Evolutionary conservation across 768 basidiomycete genomes (phyloP).

Genomic region (Pholiota microspora): DNA sequence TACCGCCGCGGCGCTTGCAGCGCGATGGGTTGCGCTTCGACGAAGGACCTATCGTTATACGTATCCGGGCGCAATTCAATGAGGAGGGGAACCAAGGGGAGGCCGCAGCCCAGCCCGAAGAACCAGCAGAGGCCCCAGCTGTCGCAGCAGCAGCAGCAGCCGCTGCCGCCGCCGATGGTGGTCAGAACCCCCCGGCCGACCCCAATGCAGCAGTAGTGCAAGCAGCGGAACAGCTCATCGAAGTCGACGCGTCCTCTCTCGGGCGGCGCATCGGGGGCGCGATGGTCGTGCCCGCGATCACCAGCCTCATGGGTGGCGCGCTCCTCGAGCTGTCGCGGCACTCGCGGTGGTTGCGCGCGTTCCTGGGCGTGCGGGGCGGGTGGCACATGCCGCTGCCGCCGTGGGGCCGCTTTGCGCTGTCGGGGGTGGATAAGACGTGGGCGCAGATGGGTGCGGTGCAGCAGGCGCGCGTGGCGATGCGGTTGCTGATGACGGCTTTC

Average conservation of each 20-base stretch:
- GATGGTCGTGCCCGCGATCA: slow-evolving; percentile 63
- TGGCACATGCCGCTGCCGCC: slow-evolving; percentile 18
- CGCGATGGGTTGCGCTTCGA: slow-evolving; percentile 24
- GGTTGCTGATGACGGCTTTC: slow-evolving; percentile 43
- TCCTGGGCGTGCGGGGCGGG: slow-evolving; percentile 29
- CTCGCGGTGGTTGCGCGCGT: slow-evolving; percentile 36
- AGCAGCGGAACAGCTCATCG: slow-evolving; percentile 59
- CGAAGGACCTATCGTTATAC: slow-evolving; percentile 34
- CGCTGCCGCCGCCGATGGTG: slow-evolving; percentile 13
- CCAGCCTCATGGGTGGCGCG: slow-evolving; percentile 61
- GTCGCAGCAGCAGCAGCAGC: slow-evolving; percentile 13
- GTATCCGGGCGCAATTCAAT: slow-evolving; percentile 28
- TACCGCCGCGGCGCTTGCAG: slow-evolving; percentile 23
- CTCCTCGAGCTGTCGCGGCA: slow-evolving; percentile 53
- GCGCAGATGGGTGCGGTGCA: slow-evolving; percentile 20
- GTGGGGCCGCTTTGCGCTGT: slow-evolving; percentile 19
- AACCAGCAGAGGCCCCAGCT: not conserved
- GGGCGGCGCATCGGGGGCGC: slow-evolving; percentile 72
- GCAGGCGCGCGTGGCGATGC: slow-evolving; percentile 27
- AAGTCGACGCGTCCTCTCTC: slow-evolving; percentile 54
- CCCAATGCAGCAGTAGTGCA: slow-evolving; percentile 40
- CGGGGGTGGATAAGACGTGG: slow-evolving; percentile 17
- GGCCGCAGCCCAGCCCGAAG: not conserved
- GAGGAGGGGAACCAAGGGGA: slow-evolving; percentile 18
- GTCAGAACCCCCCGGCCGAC: slow-evolving; percentile 29